These are phyloP conservation scores for Backusella sp. DNA, from an alignment of 192 early-diverging fungal genomes.

Conservation along the genomic window DNA sequence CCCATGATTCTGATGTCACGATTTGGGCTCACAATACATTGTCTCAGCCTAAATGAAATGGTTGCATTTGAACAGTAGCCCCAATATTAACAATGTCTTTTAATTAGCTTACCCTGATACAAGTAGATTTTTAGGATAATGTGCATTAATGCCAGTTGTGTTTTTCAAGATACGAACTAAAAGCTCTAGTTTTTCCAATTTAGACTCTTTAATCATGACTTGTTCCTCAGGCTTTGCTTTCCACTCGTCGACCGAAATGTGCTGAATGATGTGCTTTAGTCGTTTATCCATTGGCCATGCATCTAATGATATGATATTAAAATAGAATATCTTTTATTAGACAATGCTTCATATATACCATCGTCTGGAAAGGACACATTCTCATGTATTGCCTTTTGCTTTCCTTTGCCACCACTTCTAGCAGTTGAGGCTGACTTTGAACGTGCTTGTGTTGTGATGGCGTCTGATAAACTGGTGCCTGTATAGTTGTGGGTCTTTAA, in stretches of 20 bases:
- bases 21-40: conserved; percentile 45
- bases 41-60: conserved; percentile 38
- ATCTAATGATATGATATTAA: conserved; percentile 8
- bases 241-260: conserved; percentile 25
- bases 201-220: conserved; percentile 18
- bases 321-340: too few species aligned
- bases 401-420: conserved; percentile 21
- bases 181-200: conserved; percentile 28
- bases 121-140: conserved; percentile 27
- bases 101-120: conserved; percentile 20
- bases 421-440: conserved; percentile 13
- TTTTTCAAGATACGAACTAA: conserved; percentile 36
- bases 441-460: conserved; percentile 52
- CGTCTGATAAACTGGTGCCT: conserved; percentile 77
- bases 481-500: conserved; percentile 35
- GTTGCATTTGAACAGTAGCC: background rate
- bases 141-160: conserved; percentile 24
- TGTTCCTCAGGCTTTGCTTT: conserved; percentile 5
- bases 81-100: too few species aligned
- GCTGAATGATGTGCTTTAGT: conserved; percentile 13
- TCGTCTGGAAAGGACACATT: conserved; percentile 35
- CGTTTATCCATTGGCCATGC: conserved; percentile 26
- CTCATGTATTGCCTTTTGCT: conserved; percentile 27
- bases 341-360: conserved; percentile 9
- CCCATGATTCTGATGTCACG: conserved; percentile 62